phyloP scores from a whole-genome alignment of 768 basidiomycete genomes.

The Lactarius quietus region DNA sequence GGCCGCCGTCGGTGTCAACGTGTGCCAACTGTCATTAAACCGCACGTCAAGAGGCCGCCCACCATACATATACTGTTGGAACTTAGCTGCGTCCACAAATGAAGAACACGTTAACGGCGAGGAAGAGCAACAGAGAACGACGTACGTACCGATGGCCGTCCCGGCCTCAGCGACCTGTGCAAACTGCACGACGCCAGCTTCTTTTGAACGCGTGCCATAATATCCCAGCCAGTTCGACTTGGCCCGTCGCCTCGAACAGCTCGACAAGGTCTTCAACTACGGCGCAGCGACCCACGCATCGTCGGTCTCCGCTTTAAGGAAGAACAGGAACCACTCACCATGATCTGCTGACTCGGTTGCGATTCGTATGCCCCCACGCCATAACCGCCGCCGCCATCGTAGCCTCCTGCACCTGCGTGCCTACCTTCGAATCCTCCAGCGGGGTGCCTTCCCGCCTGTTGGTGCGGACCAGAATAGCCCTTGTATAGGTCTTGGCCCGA shows the following conservation, averaged over 20 bases:
- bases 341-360: conserved; percentile 94
- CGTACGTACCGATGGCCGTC: conserved; percentile 76
- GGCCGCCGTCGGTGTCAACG: conserved; percentile 83
- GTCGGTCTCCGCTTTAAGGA: not conserved
- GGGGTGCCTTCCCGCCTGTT: conserved; percentile 42
- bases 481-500: conserved; percentile 89
- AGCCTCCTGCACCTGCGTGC: conserved; percentile 36
- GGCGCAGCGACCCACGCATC: conserved; percentile 63
- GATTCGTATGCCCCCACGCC: conserved; percentile 46
- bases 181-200: conserved; percentile 95
- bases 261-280: conserved; percentile 98
- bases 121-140: not conserved
- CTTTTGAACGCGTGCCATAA: conserved; percentile 91
- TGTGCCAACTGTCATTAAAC: conserved; percentile 96
- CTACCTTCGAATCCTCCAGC: conserved; percentile 35
- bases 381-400: conserved; percentile 5
- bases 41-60: conserved; percentile 87
- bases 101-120: conserved; percentile 15
- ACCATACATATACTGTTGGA: conserved; percentile 94
- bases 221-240: conserved; percentile 92
- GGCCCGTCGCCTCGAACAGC: conserved; percentile 95
- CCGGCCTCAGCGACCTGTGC: conserved; percentile 83
- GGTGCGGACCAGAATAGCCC: conserved; percentile 88
- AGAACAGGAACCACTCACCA: conserved; percentile 56
- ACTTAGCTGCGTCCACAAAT: conserved; percentile 71